These are phyloP conservation scores for Colletotrichum sp. DNA, from an alignment of 2,329 filamentous ascomycete species.

Conservation along the genomic window DNA sequence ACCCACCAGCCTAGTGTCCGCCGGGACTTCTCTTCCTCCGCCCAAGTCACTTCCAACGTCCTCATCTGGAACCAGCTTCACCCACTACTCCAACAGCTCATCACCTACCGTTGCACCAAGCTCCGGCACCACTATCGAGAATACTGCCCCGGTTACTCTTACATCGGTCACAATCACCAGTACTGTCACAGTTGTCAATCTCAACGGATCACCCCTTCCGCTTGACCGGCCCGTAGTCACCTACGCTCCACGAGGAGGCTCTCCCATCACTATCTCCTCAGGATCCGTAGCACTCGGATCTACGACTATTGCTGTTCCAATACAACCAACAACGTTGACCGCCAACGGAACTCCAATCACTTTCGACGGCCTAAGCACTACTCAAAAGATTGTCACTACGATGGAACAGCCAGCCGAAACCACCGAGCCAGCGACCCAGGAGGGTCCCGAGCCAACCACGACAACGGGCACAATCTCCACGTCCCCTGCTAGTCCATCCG, in stretches of 20 bases:
- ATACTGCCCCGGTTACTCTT: neutral
- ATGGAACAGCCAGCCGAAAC: neutral
- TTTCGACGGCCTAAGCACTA: neutral
- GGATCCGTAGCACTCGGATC: neutral
- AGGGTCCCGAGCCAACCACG: neutral
- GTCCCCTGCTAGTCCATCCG: neutral
- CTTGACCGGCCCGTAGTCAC: neutral
- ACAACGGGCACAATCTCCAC: neutral
- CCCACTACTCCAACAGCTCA: neutral
- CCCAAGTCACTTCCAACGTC: neutral
- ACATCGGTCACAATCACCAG: neutral
- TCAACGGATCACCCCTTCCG: neutral
- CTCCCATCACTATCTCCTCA: neutral
- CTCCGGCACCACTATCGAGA: neutral
- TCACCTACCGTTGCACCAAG: neutral
- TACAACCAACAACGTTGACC: neutral
- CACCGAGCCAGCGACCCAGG: neutral
- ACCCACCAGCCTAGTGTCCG: neutral
- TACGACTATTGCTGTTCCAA: neutral
- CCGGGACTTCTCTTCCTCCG: neutral
- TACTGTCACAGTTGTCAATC: neutral
- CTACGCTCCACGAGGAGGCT: neutral
- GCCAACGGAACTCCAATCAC: neutral
- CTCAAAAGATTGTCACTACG: accelerated
- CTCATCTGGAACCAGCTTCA: neutral